These are phyloP conservation scores for Penicillium hesseltinei DNA, from an alignment of 2,329 filamentous ascomycete genomes.

Conservation along the genomic window DNA sequence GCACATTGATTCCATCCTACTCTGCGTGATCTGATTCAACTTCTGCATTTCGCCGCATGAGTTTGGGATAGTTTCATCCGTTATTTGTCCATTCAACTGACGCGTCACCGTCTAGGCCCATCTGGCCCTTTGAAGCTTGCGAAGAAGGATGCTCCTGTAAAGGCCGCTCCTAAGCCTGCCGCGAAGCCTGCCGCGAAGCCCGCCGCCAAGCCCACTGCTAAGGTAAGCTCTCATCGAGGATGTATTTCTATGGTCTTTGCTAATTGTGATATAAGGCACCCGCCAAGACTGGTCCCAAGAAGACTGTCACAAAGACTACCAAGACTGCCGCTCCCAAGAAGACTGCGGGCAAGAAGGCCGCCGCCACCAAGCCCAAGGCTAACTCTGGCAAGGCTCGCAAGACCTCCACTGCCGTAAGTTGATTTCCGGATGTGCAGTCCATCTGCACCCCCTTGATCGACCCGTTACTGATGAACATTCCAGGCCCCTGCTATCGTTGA, in stretches of 20 bases:
- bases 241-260: conserved; percentile 1
- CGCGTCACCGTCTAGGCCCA: conserved; percentile 55
- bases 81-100: conserved; percentile 24
- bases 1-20: conserved; percentile 4
- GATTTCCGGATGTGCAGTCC: not conserved
- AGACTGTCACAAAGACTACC: conserved; percentile 43
- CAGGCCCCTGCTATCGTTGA: conserved; percentile 67
- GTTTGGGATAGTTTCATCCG: not conserved
- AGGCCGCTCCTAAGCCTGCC: conserved; percentile 22
- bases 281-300: conserved; percentile 43
- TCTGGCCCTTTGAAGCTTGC: conserved; percentile 91
- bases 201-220: not conserved
- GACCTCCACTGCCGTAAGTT: conserved; percentile 44
- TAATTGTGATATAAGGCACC: conserved; percentile 30
- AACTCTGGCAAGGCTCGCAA: conserved; percentile 56
- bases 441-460: not conserved
- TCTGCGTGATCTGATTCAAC: not conserved
- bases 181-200: conserved; percentile 7
- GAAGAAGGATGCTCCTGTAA: conserved; percentile 63
- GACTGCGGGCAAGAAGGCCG: conserved; percentile 49
- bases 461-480: conserved; percentile 20
- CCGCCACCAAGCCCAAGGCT: conserved; percentile 52
- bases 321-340: conserved; percentile 46
- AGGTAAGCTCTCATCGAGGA: conserved; percentile 13
- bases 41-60: not conserved